phyloP scores from a whole-genome alignment of 306 rosid species.

The Chamaecrista fasciculata region DNA sequence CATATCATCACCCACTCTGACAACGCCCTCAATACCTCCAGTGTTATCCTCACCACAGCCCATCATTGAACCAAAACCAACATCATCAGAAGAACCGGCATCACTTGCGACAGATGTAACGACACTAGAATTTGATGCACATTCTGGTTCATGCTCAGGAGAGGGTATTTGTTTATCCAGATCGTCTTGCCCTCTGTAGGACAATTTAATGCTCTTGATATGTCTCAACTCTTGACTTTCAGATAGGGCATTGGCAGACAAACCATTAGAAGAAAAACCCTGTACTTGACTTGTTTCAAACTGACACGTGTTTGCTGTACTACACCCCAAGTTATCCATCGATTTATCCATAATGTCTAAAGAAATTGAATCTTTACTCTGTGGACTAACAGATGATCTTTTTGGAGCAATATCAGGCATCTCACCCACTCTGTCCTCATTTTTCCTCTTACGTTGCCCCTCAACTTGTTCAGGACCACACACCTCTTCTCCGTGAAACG shows the following conservation, averaged over 20 bases:
- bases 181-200: constrained; percentile 34
- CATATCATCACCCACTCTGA: constrained; percentile 28
- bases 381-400: constrained; percentile 34
- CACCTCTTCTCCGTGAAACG: constrained; percentile 2
- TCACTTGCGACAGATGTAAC: constrained; percentile 54
- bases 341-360: constrained; percentile 27
- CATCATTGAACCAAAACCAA: constrained; percentile 36
- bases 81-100: constrained; percentile 58
- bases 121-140: constrained; percentile 61
- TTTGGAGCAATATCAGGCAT: constrained; percentile 15
- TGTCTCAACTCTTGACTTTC: constrained; percentile 28
- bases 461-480: constrained; percentile 13
- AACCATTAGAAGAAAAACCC: not conserved
- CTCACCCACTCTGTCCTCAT: constrained; percentile 22
- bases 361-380: constrained; percentile 33
- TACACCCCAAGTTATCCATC: constrained; percentile 14
- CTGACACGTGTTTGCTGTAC: constrained; percentile 4
- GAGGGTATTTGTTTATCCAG: constrained; percentile 36
- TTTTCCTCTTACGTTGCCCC: constrained; percentile 35
- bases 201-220: constrained; percentile 25
- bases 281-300: not conserved
- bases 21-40: constrained; percentile 39
- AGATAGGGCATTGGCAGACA: constrained; percentile 2
- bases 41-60: constrained; percentile 40
- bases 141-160: constrained; percentile 43